Evolutionary conservation across 2,329 filamentous ascomycete species (phyloP).

Genomic region (Dothideomycetes sp.): DNA sequence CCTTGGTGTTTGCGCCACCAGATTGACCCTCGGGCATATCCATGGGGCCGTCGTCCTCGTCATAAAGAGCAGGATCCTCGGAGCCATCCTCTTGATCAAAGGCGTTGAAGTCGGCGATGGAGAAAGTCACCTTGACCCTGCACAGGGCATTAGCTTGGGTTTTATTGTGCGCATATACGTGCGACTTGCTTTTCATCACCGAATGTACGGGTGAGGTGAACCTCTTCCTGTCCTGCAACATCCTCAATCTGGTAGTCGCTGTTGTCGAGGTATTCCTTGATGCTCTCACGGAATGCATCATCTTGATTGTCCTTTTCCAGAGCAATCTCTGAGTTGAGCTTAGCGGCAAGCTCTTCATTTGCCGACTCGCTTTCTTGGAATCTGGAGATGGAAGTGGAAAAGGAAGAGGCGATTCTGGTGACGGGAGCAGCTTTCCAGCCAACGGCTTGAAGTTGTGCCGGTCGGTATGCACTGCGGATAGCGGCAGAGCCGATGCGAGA

Average conservation of each 20-base stretch:
- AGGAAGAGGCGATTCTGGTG: conserved; percentile 21
- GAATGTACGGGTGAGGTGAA: conserved; percentile 70
- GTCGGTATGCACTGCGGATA: conserved; percentile 22
- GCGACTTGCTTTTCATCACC: conserved; percentile 71
- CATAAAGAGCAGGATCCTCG: conserved; percentile 19
- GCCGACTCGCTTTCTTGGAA: conserved; percentile 29
- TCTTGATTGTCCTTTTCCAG: conserved; percentile 75
- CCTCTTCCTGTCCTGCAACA: conserved; percentile 73
- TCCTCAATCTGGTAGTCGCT: conserved; percentile 68
- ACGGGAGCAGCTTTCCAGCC: conserved; percentile 10
- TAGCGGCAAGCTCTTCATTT: conserved; percentile 72
- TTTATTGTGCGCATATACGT: background rate
- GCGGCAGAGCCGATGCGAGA: conserved; percentile 29
- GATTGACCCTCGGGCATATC: conserved; percentile 37
- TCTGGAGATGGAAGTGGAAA: conserved; percentile 30
- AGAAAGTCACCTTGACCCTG: conserved; percentile 72
- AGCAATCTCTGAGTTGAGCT: conserved; percentile 73
- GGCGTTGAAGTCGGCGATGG: conserved; percentile 66
- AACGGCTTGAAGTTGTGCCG: conserved; percentile 12
- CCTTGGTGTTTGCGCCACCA: conserved; percentile 46
- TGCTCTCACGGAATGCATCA: conserved; percentile 45
- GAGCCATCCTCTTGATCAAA: conserved; percentile 11
- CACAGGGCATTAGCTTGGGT: background rate
- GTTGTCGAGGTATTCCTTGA: conserved; percentile 83
- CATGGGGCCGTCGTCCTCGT: conserved; percentile 24